These are phyloP conservation scores for Malassezia japonica DNA, from an alignment of 1,284 basidiomycete genomes.

Conservation along the genomic window DNA sequence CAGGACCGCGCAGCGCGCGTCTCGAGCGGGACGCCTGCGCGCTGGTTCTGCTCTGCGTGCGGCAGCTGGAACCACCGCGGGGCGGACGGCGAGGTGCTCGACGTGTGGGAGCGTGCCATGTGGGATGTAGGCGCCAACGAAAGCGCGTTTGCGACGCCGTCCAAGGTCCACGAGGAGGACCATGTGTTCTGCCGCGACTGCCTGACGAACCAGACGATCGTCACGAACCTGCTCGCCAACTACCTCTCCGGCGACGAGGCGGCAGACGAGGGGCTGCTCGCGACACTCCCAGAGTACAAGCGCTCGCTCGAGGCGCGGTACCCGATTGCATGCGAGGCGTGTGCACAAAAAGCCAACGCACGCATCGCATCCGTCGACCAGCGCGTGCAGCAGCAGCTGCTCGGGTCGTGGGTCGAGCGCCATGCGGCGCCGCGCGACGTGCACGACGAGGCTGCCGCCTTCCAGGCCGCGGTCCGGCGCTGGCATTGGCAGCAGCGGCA, in stretches of 20 bases:
- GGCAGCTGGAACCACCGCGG: slow-evolving; percentile 28
- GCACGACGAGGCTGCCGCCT: too few relatives aligned
- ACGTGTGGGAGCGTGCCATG: slow-evolving; percentile 29
- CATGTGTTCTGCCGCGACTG: slow-evolving; percentile 37
- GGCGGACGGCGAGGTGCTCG: slow-evolving; percentile 17
- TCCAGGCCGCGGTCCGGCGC: neutral
- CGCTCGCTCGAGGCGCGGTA: slow-evolving; percentile 29
- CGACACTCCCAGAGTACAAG: slow-evolving; percentile 19
- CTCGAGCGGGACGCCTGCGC: slow-evolving; percentile 27
- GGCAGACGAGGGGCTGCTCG: slow-evolving; percentile 15
- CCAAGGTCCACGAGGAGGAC: too few relatives aligned
- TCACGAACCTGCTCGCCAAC: slow-evolving; percentile 33
- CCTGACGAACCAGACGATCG: slow-evolving; percentile 36
- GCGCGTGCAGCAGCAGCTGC: slow-evolving; percentile 23
- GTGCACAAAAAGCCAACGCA: slow-evolving; percentile 19
- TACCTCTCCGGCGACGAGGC: slow-evolving; percentile 26
- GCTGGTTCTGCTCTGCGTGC: slow-evolving; percentile 38
- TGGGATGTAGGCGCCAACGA: slow-evolving; percentile 25
- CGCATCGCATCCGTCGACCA: slow-evolving; percentile 21
- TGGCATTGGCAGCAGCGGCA: neutral
- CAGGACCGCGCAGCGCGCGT: slow-evolving; percentile 1
- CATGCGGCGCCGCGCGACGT: neutral
- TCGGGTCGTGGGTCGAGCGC: slow-evolving; percentile 23
- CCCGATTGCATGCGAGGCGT: slow-evolving; percentile 26
- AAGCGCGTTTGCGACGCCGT: slow-evolving; percentile 7